These are phyloP conservation scores for Solanum ossicruentum DNA, from an alignment of 257 asterid genomes.

Conservation along the genomic window DNA sequence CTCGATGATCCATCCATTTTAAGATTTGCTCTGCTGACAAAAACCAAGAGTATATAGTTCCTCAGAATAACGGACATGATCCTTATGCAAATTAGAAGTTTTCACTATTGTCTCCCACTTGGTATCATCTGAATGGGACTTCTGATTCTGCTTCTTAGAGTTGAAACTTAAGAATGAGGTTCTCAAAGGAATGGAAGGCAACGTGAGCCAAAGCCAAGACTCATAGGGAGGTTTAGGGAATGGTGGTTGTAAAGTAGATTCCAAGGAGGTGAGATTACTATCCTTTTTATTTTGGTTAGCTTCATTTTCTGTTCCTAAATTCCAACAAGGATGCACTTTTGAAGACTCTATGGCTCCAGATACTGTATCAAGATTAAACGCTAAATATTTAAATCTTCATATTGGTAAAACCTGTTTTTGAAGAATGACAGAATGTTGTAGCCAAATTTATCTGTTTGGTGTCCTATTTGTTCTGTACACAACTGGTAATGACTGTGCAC, in stretches of 20 bases:
- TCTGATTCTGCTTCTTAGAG: constrained; percentile 5
- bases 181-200: too few species aligned
- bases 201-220: constrained; percentile 47
- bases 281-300: constrained; percentile 1
- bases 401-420: neutral
- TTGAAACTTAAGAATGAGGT: too few species aligned
- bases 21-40: neutral
- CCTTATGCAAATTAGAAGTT: constrained; percentile 33
- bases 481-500: neutral
- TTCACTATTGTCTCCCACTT: constrained; percentile 90
- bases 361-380: neutral
- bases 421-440: neutral
- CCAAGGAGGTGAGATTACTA: constrained; percentile 8
- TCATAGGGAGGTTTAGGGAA: constrained; percentile 93
- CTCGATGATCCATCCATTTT: neutral
- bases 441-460: neutral
- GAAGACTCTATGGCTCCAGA: neutral
- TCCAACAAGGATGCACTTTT: constrained; percentile 7
- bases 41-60: neutral
- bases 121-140: constrained; percentile 16
- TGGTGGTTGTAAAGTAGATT: constrained; percentile 73
- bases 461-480: neutral
- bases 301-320: constrained; percentile 2
- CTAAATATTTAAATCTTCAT: neutral
- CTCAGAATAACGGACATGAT: constrained; percentile 47